Evolutionary conservation across 1,139 yeast species (phyloP), one percentile per base, ranked within the genome.

Genomic region (Hemisphaericaspora xylanilytica): DNA sequence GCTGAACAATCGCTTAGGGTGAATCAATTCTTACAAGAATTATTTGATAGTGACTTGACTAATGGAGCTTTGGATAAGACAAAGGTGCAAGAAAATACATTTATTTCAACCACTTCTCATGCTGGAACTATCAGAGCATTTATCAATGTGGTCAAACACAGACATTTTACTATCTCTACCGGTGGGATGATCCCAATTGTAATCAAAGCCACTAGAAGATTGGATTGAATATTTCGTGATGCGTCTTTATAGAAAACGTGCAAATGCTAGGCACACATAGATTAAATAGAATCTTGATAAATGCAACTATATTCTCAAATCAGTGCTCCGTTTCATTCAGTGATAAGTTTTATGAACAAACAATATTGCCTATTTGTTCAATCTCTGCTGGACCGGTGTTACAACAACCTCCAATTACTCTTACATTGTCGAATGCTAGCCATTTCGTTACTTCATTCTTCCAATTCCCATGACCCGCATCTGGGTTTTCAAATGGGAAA

Each of bases 131-230:
- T 80, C 26, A 58, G 80, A 42, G 66, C 78, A 24, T 63, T 80
- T 28, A 59, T 80, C 9, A 64, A 73, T 21, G 85, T 74, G 1
- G 52, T 73, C 26, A 71, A 71, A 2, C 86, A 81, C 52, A 61
- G 83, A 39, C 61, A 63, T 33, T 81, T 78, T 51, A 67, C 78
- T 13, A 67, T 81, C 32, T 70, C 78, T 11, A 78, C 86, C 0
- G 72, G 73, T 3, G 72, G 71, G 6, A 76, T 81, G 79, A 70
- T 81, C 18, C 86, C 86, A 2, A 67, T 80, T 15, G 72, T 80
- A 10, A 71, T 80, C 11, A 73, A 69, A 48, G 77, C 58, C 5
- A 59, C 61, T 10, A 52, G 63, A 43, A 44, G 36, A 32, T n/a
- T 37, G 33, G 38, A 34, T 25, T 41, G 37, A 33, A 3, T n/a